Base-by-base conservation (phyloP, 805 yeast genomes). In the Grigorovia jiainica region DNA sequence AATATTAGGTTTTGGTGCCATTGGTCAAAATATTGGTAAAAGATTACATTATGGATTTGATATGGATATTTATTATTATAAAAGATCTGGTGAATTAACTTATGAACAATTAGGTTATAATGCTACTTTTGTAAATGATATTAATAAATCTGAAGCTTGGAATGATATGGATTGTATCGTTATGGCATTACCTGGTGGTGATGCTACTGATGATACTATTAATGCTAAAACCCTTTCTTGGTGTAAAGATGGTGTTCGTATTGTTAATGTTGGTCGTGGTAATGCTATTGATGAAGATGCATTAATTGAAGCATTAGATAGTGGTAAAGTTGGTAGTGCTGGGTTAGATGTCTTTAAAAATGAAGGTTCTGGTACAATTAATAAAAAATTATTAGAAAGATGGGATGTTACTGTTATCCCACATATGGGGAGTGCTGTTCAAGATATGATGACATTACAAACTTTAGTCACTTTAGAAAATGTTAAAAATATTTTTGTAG, bases 211-310 rank as follows among this genome's bases (percentile, higher is more conserved):
- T 9, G 70, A 78, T 52, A 55, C 82, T 46, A 61, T 83, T 46
- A 74, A 80, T 52, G 57, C 55, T 27, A 52, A 65, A 0, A 56
- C 79, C 0, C 66, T 84, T 18, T 58, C 61, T 7, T 50, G 64
- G 38, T 65, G 82, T 43, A 68, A 71, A 33, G 63, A 66, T 33
- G 80, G 83, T 1, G 70, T 79, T 6, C 67, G 84, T 40, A 64
- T 84, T 19, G 77, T 84, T 38, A 84, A 84, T 53, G 77, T 84
- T 34, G 94, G 94, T 2, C 67, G 95, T 45, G 95, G 94, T 1
- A 51, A 72, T 3, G 73, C 82, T 29, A 70, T 84, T 45, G 77
- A 82, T 49, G 87, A 79, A 50, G 67, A 72, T n/a, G 87, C 76
- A 2, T 60, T 83, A 38, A 65, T 82, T 9, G 68, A 63, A 5